Evolutionary conservation across 257 asterid genomes (phyloP).

Genomic region (Capsicum rhomboideum): DNA sequence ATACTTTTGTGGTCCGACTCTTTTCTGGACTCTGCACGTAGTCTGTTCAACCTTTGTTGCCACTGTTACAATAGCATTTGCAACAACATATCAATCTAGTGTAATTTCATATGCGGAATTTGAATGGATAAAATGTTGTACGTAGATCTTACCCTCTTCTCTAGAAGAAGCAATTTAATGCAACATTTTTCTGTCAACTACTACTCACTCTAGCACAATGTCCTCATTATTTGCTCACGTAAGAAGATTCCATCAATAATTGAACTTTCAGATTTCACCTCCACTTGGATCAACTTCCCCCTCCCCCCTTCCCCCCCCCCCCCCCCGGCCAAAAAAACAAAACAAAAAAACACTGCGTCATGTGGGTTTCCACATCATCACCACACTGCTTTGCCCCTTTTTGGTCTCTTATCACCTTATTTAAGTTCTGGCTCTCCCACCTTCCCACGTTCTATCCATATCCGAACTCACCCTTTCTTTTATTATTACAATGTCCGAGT

Average conservation of each 20-base stretch:
- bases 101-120: neutral
- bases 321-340: too few relatives aligned
- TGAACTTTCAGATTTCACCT: neutral
- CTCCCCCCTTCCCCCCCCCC: too few relatives aligned
- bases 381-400: neutral
- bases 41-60: neutral
- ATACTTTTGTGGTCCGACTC: too few relatives aligned
- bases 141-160: neutral
- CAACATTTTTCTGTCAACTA: neutral
- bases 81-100: neutral
- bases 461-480: neutral
- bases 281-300: too few relatives aligned
- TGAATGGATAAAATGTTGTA: neutral
- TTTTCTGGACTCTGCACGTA: too few relatives aligned
- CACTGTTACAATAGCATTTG: too few relatives aligned
- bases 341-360: neutral
- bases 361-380: neutral
- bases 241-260: conserved; percentile 1
- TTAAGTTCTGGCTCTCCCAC: neutral
- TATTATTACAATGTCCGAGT: neutral
- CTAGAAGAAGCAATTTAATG: neutral
- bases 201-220: neutral
- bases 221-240: neutral
- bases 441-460: neutral
- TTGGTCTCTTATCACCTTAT: neutral